Evolutionary conservation across 2,329 filamentous ascomycete species (phyloP).

Genomic region (Stemphylium vesicarium): DNA sequence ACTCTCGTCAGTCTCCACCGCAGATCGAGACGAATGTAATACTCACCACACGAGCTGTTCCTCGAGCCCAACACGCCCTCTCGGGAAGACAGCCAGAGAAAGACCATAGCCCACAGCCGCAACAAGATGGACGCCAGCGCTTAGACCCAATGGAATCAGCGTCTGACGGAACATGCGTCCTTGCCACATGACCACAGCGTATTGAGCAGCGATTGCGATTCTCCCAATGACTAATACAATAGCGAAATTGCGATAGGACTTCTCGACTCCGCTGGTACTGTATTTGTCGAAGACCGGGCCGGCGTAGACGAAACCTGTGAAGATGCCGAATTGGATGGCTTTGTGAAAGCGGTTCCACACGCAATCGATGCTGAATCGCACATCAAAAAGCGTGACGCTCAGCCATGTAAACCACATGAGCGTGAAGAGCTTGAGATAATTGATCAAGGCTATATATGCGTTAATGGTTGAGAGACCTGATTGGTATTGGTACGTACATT

Average conservation of each 20-base stretch:
- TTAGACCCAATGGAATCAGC: conserved; percentile 26
- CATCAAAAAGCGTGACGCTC: conserved; percentile 66
- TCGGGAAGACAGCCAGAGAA: conserved; percentile 19
- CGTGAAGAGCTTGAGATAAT: conserved; percentile 61
- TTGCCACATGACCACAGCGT: conserved; percentile 32
- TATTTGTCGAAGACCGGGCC: conserved; percentile 51
- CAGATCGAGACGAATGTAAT: too few relatives aligned
- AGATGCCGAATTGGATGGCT: conserved; percentile 66
- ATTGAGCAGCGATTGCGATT: conserved; percentile 24
- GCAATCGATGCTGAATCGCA: conserved; percentile 69
- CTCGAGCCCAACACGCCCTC: conserved; percentile 13
- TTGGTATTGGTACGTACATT: conserved; percentile 15
- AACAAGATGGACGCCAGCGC: conserved; percentile 18
- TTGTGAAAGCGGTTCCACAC: conserved; percentile 67
- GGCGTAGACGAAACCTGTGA: conserved; percentile 69
- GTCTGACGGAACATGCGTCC: conserved; percentile 29
- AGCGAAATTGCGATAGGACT: conserved; percentile 25
- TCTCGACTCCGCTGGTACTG: conserved; percentile 19
- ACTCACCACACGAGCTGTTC: conserved; percentile 30
- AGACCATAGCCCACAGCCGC: conserved; percentile 24
- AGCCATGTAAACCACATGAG: conserved; percentile 73
- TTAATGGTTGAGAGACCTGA: not conserved
- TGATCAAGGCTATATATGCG: conserved; percentile 29
- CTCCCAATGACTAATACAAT: conserved; percentile 28
- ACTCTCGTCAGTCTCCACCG: not conserved